Conservation (phyloP, 192 early-diverging fungal genomes). For the Backusella westeae region DNA sequence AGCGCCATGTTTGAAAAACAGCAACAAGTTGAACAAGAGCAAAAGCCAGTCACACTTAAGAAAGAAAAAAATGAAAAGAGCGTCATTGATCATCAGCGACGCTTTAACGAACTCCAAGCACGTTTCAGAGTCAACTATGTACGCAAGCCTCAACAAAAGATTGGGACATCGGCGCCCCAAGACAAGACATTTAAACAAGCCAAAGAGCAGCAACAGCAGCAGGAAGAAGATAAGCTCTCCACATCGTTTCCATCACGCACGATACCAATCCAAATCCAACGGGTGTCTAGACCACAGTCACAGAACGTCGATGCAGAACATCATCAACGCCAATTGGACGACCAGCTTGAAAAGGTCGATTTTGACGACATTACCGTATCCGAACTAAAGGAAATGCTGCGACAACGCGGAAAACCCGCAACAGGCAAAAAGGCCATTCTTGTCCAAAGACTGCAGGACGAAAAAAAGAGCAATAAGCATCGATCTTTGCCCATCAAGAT, state of each 20-base stretch:
- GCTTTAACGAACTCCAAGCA: slow-evolving; percentile 31
- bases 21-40: not conserved
- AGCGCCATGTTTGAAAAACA: slow-evolving; percentile 22
- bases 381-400: slow-evolving; percentile 72
- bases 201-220: not conserved
- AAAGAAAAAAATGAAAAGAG: not conserved
- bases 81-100: slow-evolving; percentile 31
- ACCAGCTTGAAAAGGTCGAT: slow-evolving; percentile 59
- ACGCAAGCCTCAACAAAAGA: slow-evolving; percentile 17
- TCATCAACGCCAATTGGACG: slow-evolving; percentile 56
- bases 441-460: slow-evolving; percentile 63
- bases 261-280: slow-evolving; percentile 34
- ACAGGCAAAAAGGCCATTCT: slow-evolving; percentile 72
- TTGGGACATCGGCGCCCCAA: slow-evolving; percentile 21
- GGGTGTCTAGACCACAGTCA: slow-evolving; percentile 9
- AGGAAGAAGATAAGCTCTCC: not conserved
- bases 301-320: slow-evolving; percentile 39
- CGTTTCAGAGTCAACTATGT: slow-evolving; percentile 35
- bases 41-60: not conserved
- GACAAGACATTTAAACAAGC: not conserved
- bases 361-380: slow-evolving; percentile 76
- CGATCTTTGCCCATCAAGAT: not conserved
- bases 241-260: slow-evolving; percentile 26
- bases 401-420: slow-evolving; percentile 63
- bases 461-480: slow-evolving; percentile 34